Conservation (phyloP, 73 alveolate genomes). For the Paramecium pentaurelia region DNA sequence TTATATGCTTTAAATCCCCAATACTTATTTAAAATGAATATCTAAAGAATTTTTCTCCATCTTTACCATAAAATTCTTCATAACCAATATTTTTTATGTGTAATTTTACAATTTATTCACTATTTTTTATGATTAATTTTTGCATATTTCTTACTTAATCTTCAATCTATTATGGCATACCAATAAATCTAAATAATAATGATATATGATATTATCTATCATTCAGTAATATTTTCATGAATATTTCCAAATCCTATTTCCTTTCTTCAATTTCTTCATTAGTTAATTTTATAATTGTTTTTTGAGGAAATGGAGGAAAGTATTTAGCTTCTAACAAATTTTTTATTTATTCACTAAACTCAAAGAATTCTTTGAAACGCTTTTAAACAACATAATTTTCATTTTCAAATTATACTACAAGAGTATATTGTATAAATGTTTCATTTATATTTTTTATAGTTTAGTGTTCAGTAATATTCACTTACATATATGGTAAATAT, state of each 20-base stretch:
- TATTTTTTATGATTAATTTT: background rate
- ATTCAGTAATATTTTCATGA: background rate
- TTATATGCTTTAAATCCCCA: background rate
- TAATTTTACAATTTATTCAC: background rate
- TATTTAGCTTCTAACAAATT: background rate
- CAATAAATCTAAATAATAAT: background rate
- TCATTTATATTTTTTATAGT: background rate
- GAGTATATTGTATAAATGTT: background rate
- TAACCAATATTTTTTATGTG: background rate
- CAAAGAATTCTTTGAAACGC: background rate
- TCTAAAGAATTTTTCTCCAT: background rate
- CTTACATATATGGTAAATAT: background rate
- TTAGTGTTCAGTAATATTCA: background rate
- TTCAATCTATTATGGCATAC: background rate
- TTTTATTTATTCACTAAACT: background rate
- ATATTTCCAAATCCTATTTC: background rate
- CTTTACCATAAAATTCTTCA: background rate
- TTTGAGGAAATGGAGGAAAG: background rate
- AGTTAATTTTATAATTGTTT: background rate
- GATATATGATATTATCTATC: constrained; percentile 12
- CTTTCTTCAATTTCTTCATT: background rate
- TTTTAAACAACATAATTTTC: background rate
- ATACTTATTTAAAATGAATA: background rate
- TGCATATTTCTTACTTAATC: background rate
- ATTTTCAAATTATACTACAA: background rate